phyloP scores from a whole-genome alignment of 2,329 filamentous ascomycete genomes.

The Pochonia chlamydosporia region DNA sequence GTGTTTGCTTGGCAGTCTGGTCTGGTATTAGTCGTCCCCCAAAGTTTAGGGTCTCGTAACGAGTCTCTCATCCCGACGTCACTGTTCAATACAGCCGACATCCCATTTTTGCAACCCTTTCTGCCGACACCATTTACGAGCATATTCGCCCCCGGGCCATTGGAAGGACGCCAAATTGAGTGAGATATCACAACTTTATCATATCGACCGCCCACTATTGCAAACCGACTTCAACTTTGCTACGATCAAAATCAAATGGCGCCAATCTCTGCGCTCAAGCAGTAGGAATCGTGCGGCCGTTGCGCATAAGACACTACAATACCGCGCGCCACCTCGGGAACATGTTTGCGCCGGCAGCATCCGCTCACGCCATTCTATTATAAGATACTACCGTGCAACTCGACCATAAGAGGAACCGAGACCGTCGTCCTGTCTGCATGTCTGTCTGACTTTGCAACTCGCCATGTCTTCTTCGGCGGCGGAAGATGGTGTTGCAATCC shows the following conservation, averaged over 20 bases:
- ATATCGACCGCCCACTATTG: not conserved
- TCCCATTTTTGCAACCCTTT: not conserved
- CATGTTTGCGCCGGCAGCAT: conserved; percentile 1
- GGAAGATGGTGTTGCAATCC: conserved; percentile 17
- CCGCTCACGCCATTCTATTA: not conserved
- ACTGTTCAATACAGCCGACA: not conserved
- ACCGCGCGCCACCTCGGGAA: not conserved
- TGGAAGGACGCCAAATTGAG: not conserved
- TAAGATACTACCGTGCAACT: not conserved
- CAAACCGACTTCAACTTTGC: not conserved
- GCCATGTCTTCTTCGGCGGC: conserved; percentile 10
- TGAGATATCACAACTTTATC: no score
- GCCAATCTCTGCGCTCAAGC: not conserved
- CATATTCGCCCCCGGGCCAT: not conserved
- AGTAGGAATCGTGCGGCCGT: not conserved
- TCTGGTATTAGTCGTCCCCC: no score
- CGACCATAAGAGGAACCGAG: not conserved
- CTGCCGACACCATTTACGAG: not conserved
- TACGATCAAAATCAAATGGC: not conserved
- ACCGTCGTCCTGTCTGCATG: not conserved
- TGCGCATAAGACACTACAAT: not conserved
- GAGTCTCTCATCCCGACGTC: not conserved
- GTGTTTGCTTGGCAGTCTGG: no score
- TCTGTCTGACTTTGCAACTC: not conserved
- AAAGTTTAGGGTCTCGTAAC: no score